Conservation (phyloP, 805 yeast genomes). For the Monosporozyma solicola region DNA sequence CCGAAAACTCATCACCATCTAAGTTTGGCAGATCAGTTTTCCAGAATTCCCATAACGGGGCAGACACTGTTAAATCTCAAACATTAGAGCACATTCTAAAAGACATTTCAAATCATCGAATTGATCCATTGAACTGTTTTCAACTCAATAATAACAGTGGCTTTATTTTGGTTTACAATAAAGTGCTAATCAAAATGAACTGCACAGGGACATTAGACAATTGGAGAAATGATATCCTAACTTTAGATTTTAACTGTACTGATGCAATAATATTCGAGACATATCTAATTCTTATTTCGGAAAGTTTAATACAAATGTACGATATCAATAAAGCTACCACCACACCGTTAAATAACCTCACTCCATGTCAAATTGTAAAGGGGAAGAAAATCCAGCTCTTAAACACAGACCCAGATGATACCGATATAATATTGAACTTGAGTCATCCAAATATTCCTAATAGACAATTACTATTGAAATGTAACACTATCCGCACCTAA, state of each 20-base stretch:
- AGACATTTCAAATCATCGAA: slow-evolving; percentile 29
- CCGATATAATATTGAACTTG: slow-evolving; percentile 35
- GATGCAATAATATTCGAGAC: slow-evolving; percentile 38
- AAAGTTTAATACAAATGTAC: slow-evolving; percentile 65
- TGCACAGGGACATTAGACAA: slow-evolving; percentile 45
- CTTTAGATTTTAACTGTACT: slow-evolving; percentile 35
- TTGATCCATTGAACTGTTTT: slow-evolving; percentile 54
- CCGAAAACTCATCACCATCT: slow-evolving; percentile 9
- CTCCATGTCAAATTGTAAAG: slow-evolving; percentile 57
- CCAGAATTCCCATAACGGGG: slow-evolving; percentile 15
- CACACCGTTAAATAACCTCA: slow-evolving; percentile 26
- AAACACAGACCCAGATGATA: slow-evolving; percentile 31
- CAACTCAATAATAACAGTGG: slow-evolving; percentile 45
- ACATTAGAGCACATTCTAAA: slow-evolving; percentile 8
- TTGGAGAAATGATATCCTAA: slow-evolving; percentile 32
- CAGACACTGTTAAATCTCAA: slow-evolving; percentile 26
- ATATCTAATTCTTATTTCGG: slow-evolving; percentile 46
- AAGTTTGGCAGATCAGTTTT: slow-evolving; percentile 16
- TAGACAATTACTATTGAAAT: slow-evolving; percentile 43
- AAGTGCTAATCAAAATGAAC: slow-evolving; percentile 59
- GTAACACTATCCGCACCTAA: slow-evolving; percentile 4
- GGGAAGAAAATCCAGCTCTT: slow-evolving; percentile 54
- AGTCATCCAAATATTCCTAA: slow-evolving; percentile 60
- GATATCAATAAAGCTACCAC: slow-evolving; percentile 29
- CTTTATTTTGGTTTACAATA: slow-evolving; percentile 58